Evolutionary conservation across 441 rosid species (phyloP).

Genomic region (Flueggea neowawraea): DNA sequence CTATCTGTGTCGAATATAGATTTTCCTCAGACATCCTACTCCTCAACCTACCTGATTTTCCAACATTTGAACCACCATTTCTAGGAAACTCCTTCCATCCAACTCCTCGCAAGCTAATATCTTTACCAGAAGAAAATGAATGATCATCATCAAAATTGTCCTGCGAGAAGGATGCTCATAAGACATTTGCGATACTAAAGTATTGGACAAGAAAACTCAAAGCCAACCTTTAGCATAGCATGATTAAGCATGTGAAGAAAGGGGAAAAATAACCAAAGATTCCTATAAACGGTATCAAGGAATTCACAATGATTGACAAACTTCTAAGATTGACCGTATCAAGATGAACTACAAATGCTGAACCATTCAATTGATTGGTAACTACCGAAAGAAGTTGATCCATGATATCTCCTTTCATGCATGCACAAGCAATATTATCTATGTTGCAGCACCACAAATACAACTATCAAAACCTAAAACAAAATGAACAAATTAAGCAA

Average conservation of each 20-base stretch:
- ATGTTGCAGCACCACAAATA: too few species aligned
- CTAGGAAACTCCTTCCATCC: slow-evolving; percentile 64
- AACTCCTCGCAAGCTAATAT: slow-evolving; percentile 53
- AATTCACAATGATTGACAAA: too few species aligned
- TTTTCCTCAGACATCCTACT: slow-evolving; percentile 26
- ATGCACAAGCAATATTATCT: too few species aligned
- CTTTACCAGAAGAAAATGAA: slow-evolving; percentile 48
- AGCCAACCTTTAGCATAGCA: neutral
- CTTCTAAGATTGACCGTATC: too few species aligned
- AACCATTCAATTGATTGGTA: too few species aligned
- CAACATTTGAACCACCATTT: slow-evolving; percentile 39
- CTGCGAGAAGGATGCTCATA: slow-evolving; percentile 33
- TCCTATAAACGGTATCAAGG: too few species aligned
- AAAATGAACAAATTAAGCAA: neutral
- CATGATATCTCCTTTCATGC: too few species aligned
- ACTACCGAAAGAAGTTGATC: too few species aligned
- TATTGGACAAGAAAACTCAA: neutral
- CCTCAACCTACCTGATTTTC: slow-evolving; percentile 30
- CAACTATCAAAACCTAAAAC: too few species aligned
- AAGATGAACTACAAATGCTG: too few species aligned
- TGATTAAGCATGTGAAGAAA: too few species aligned
- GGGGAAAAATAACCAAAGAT: too few species aligned
- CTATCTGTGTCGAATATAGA: slow-evolving; percentile 43
- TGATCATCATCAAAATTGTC: slow-evolving; percentile 50
- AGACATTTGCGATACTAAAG: slow-evolving; percentile 5